Conservation (phyloP, 2,329 filamentous ascomycete genomes). For the Fusarium sp. region DNA sequence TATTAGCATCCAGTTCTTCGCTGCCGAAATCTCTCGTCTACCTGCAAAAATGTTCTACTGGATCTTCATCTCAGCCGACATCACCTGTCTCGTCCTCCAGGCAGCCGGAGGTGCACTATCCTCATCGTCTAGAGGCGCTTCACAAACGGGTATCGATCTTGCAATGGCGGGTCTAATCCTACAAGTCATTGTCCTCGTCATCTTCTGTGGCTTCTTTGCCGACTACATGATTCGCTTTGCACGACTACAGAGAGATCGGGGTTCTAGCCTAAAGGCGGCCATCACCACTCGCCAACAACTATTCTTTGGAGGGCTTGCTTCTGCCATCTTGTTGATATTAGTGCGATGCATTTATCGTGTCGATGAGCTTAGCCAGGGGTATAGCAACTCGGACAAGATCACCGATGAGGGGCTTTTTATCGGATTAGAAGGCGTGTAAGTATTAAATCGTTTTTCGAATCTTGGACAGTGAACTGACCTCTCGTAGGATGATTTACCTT, state of each 20-base stretch:
- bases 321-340: not conserved
- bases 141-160: not conserved
- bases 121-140: not conserved
- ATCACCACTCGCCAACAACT: not conserved
- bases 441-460: rapidly evolving
- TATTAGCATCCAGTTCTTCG: not conserved
- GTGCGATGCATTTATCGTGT: not conserved
- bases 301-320: not conserved
- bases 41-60: not conserved
- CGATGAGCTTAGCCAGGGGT: not conserved
- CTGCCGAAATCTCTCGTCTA: not conserved
- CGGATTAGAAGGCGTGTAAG: not conserved
- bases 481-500: not conserved
- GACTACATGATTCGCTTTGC: not conserved
- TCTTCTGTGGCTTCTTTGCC: not conserved
- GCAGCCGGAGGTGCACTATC: not conserved
- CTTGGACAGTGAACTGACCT: not conserved
- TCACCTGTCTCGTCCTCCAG: not conserved
- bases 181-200: not conserved
- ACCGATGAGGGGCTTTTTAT: not conserved
- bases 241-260: not conserved
- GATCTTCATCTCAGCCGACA: not conserved
- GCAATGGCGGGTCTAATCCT: not conserved
- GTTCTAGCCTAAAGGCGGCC: not conserved
- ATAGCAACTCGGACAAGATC: not conserved